A percentile compares a stretch with the other conserved stretches of the same genome.
Conservation (phyloP, 1,139 yeast genomes). For the Pichia sp. region DNA sequence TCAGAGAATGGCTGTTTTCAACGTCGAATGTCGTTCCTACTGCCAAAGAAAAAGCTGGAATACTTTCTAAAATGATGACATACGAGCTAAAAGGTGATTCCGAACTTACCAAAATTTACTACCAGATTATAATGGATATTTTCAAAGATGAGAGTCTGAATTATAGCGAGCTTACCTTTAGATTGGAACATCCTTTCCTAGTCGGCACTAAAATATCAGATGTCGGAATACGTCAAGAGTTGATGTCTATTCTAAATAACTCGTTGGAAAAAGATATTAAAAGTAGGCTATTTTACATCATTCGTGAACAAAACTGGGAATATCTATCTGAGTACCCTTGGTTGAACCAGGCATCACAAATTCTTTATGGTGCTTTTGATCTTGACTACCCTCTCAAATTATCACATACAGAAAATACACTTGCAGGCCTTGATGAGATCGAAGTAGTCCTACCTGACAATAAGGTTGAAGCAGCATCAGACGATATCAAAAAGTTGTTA, state of each 20-base stretch:
- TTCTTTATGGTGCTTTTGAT: conserved; percentile 76
- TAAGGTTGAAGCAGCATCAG: conserved; percentile 8
- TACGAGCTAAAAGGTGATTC: conserved; percentile 86
- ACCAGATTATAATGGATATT: conserved; percentile 80
- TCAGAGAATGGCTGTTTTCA: conserved; percentile 86
- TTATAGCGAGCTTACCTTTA: conserved; percentile 84
- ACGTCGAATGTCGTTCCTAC: conserved; percentile 80
- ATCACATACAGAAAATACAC: conserved; percentile 45
- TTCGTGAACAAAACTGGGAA: conserved; percentile 97
- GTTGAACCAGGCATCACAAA: conserved; percentile 89
- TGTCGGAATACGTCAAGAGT: conserved; percentile 65
- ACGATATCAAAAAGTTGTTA: conserved; percentile 38
- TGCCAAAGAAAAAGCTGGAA: conserved; percentile 92
- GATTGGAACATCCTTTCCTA: conserved; percentile 95
- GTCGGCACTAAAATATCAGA: conserved; percentile 88
- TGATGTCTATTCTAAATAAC: conserved; percentile 75
- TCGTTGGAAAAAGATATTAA: conserved; percentile 77
- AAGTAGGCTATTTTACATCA: conserved; percentile 76
- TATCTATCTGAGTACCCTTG: conserved; percentile 88
- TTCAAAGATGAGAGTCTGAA: conserved; percentile 78
- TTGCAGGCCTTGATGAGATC: conserved; percentile 52
- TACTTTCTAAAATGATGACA: conserved; percentile 88
- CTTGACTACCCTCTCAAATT: conserved; percentile 44
- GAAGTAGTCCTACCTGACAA: conserved; percentile 33
- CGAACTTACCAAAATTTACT: conserved; percentile 73